These are phyloP conservation scores for Chlorella sp. DNA, from an alignment of 139 green algal species.

Conservation along the genomic window DNA sequence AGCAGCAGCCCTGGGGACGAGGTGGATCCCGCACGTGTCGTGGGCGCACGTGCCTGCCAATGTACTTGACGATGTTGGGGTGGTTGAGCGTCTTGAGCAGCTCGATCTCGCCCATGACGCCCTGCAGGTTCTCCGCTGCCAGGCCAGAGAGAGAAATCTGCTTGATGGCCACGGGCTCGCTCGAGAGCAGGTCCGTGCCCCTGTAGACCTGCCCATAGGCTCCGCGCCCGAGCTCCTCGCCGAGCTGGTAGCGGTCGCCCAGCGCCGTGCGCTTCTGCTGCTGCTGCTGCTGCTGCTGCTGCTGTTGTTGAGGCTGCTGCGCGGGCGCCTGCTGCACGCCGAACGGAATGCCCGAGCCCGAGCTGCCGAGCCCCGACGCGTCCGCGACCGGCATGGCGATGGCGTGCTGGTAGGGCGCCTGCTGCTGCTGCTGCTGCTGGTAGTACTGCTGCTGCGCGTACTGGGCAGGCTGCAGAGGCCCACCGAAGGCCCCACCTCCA, in stretches of 20 bases:
- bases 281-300: neutral
- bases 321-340: too few species aligned
- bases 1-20: too few species aligned
- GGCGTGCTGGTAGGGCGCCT: too few species aligned
- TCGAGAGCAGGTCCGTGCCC: slow-evolving; percentile 75
- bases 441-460: too few species aligned
- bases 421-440: too few species aligned
- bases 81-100: slow-evolving; percentile 90
- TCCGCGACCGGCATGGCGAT: too few species aligned
- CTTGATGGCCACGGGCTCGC: slow-evolving; percentile 91
- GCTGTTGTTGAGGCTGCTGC: neutral
- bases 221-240: slow-evolving; percentile 86
- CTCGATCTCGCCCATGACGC: slow-evolving; percentile 83
- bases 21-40: too few species aligned
- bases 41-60: too few species aligned
- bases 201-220: slow-evolving; percentile 92
- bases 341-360: too few species aligned
- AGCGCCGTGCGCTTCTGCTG: slow-evolving; percentile 22
- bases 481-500: too few species aligned
- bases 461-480: too few species aligned
- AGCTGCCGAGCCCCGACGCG: too few species aligned
- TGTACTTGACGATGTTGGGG: slow-evolving; percentile 96
- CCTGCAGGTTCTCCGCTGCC: slow-evolving; percentile 48
- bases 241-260: slow-evolving; percentile 58
- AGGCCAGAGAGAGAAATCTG: slow-evolving; percentile 75